Evolutionary conservation across 1,139 yeast genomes (phyloP), one percentile per base, ranked within the genome.

Genomic region (Nakaseomyces uthaithaninus): DNA sequence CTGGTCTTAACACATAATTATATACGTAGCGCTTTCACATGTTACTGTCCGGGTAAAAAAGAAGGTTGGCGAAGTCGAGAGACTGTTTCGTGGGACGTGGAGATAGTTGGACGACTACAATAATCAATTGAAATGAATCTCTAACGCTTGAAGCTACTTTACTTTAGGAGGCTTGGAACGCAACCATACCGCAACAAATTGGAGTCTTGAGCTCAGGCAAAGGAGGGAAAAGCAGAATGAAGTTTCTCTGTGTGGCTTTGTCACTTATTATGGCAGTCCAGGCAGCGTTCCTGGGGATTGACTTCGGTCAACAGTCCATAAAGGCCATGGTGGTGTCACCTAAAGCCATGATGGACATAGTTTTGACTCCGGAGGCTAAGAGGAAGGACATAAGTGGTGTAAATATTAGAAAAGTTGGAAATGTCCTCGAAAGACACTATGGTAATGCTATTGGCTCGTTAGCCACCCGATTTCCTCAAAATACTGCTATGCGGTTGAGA

Each of bases 321-420:
- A 91, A 93, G 60, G 86, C 95, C 2, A 85, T 82, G 38, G 68
- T 91, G 40, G 81, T 93, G 37, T 95, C 96, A 0, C 97, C 97
- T 0, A 86, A 89, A 8, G 76, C 87, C 23, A 82, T 89, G 15
- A 80, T 87, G 58, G 98, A 91, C 55, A 73, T 91, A 37, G 81
- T 91, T 10, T 66, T 91, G 45, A 85, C 96, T 3, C 81, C 85
- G 31, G 97, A 91, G 55, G 84, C 95, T 6, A 86, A 87, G 61
- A 72, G 98, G 45, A 91, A 91, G 59, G 97, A 91, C 54, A 68
- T 78, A 10, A 73, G 89, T 2, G 95, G 94, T 1, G 54, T 91
- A 22, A 79, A 84, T 1, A 70, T 89, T 46, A 74, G 82, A 48
- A 33, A 38, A 23, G 50, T 53, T 4, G 58, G 65, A 27, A 63